Evolutionary conservation across 352 stramenopile species (phyloP).

Genomic region (Phytophthora fragariae): DNA sequence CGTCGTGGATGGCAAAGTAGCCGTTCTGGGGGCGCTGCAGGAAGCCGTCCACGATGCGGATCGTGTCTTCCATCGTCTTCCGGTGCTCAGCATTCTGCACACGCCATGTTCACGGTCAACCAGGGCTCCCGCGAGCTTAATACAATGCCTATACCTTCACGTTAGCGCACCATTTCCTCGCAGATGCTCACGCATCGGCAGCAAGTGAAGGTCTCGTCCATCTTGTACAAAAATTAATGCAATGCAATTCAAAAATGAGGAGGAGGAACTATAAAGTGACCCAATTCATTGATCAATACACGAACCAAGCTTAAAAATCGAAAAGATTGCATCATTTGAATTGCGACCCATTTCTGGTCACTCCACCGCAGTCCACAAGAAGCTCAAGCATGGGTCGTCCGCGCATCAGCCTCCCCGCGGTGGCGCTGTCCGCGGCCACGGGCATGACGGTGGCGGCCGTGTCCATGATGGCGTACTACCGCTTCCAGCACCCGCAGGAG

Average conservation of each 20-base stretch:
- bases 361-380: constrained; percentile 8
- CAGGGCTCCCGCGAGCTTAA: not conserved
- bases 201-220: constrained; percentile 51
- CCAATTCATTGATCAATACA: not conserved
- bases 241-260: constrained; percentile 12
- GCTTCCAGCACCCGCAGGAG: constrained; percentile 85
- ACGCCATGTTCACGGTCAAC: not conserved
- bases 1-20: constrained; percentile 85
- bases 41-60: constrained; percentile 79
- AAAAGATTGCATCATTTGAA: not conserved
- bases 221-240: constrained; percentile 5
- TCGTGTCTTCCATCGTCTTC: constrained; percentile 88
- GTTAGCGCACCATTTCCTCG: constrained; percentile 73
- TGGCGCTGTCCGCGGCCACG: constrained; percentile 78
- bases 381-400: constrained; percentile 39
- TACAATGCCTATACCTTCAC: not conserved
- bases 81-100: constrained; percentile 72
- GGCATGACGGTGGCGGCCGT: constrained; percentile 86
- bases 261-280: not conserved
- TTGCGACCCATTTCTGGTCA: not conserved
- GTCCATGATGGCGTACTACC: constrained; percentile 82
- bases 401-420: constrained; percentile 58
- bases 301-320: too few relatives aligned
- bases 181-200: constrained; percentile 75
- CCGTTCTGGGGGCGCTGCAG: constrained; percentile 57